phyloP scores from a whole-genome alignment of 225 moss, liverwort and hornwort species.

The Rhytidiadelphus loreus region DNA sequence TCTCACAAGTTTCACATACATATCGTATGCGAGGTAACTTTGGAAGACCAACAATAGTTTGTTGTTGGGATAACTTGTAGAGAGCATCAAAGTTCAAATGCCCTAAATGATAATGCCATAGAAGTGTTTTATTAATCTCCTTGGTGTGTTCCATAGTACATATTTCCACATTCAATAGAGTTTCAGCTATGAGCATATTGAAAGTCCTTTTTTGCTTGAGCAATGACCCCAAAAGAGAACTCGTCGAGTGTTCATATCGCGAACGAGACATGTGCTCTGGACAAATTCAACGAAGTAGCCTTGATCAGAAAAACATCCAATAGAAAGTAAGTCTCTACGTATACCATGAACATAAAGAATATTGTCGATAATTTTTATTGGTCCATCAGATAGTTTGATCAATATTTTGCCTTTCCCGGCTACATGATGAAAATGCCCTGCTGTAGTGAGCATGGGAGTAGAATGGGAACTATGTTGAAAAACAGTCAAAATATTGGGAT shows the following conservation, averaged over 20 bases:
- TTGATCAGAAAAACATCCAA: not conserved
- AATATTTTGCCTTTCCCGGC: too few species aligned
- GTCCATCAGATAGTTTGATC: too few species aligned
- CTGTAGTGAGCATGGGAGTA: too few species aligned
- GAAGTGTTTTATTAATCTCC: not conserved
- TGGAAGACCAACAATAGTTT: not conserved
- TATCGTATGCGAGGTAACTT: not conserved
- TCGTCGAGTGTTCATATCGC: not conserved
- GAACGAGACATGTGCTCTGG: not conserved
- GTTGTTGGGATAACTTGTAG: not conserved
- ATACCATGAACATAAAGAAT: too few species aligned
- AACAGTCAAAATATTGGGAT: too few species aligned
- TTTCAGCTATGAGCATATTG: not conserved
- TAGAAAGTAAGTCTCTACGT: too few species aligned
- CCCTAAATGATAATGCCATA: not conserved
- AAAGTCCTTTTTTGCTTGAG: not conserved
- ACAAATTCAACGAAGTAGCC: not conserved
- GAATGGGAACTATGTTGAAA: too few species aligned
- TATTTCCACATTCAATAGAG: fast-evolving
- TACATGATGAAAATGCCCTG: too few species aligned
- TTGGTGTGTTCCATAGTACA: not conserved
- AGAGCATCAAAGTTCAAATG: not conserved
- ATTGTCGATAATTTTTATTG: too few species aligned
- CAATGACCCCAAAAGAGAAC: not conserved
- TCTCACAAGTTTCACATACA: too few species aligned